Evolutionary conservation across 208 protist genomes (phyloP).

Genomic region (Wallacemonas collosoma): DNA sequence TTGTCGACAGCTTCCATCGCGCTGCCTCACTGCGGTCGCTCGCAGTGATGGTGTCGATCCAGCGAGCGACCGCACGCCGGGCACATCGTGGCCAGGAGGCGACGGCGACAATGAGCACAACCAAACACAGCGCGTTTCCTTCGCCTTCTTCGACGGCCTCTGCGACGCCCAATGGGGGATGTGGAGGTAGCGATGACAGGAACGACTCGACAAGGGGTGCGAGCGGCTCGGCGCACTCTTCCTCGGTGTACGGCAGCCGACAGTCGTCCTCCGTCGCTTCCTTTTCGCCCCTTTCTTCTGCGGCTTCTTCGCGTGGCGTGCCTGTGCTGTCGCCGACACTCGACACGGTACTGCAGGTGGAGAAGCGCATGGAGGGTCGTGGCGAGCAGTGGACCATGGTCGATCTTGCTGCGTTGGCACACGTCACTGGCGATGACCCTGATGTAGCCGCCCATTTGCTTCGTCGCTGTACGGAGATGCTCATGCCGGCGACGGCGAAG

Average conservation of each 20-base stretch:
- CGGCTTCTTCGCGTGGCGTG: too few species aligned
- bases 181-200: neutral
- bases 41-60: constrained; percentile 50
- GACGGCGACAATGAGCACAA: neutral
- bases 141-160: neutral
- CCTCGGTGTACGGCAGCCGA: too few species aligned
- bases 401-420: constrained; percentile 31
- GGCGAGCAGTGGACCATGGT: constrained; percentile 30
- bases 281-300: too few species aligned
- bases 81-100: neutral
- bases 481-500: constrained; percentile 18
- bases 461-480: constrained; percentile 10
- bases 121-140: neutral
- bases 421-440: constrained; percentile 20
- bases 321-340: constrained; percentile 21
- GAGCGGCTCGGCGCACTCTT: too few species aligned
- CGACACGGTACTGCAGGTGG: constrained; percentile 34
- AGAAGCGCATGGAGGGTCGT: constrained; percentile 51
- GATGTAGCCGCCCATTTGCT: constrained; percentile 14
- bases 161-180: neutral
- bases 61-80: constrained; percentile 5
- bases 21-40: constrained; percentile 77
- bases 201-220: neutral
- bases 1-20: constrained; percentile 52
- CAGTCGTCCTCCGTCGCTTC: neutral